These are phyloP conservation scores for Lentinus tigrinus DNA, from an alignment of 768 basidiomycete species.

Conservation along the genomic window DNA sequence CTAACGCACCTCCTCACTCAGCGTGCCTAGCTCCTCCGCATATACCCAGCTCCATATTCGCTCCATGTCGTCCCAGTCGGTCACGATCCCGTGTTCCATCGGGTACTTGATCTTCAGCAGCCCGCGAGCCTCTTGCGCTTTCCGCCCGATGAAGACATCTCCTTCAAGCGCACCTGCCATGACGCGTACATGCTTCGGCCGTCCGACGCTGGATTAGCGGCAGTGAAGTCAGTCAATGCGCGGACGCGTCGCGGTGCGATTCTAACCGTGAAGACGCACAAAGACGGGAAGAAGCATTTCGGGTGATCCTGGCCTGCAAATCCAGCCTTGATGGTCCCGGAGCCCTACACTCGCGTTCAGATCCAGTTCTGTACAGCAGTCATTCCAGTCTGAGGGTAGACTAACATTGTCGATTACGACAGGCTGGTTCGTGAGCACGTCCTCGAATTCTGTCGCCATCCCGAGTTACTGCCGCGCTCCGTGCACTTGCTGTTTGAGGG, in stretches of 20 bases:
- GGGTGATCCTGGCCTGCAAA: conserved; percentile 99
- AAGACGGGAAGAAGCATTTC: conserved; percentile 99
- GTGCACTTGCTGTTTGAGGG: neutral
- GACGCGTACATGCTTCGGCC: conserved; percentile 96
- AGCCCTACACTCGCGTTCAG: conserved; percentile 59
- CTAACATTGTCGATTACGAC: conserved; percentile 98
- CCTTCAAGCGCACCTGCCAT: conserved; percentile 98
- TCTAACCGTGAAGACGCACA: conserved; percentile 64
- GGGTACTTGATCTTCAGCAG: conserved; percentile 98
- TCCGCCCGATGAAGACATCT: conserved; percentile 92
- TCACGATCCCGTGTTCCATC: conserved; percentile 98
- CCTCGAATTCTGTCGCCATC: conserved; percentile 88
- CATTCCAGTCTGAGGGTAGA: conserved; percentile 23
- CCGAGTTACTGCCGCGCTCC: conserved; percentile 1
- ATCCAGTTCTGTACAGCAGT: conserved; percentile 11
- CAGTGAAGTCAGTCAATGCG: conserved; percentile 7
- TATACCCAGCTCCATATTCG: conserved; percentile 99
- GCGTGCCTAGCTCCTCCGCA: conserved; percentile 89
- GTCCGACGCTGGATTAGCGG: conserved; percentile 66
- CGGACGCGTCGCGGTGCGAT: conserved; percentile 16
- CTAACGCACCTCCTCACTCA: conserved; percentile 87
- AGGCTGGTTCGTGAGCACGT: conserved; percentile 96
- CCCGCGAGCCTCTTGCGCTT: conserved; percentile 94
- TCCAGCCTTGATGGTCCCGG: conserved; percentile 97
- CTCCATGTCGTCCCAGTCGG: conserved; percentile 99